These are phyloP conservation scores for Cadophora sp. DNA, from an alignment of 2,329 filamentous ascomycete species.

Conservation along the genomic window DNA sequence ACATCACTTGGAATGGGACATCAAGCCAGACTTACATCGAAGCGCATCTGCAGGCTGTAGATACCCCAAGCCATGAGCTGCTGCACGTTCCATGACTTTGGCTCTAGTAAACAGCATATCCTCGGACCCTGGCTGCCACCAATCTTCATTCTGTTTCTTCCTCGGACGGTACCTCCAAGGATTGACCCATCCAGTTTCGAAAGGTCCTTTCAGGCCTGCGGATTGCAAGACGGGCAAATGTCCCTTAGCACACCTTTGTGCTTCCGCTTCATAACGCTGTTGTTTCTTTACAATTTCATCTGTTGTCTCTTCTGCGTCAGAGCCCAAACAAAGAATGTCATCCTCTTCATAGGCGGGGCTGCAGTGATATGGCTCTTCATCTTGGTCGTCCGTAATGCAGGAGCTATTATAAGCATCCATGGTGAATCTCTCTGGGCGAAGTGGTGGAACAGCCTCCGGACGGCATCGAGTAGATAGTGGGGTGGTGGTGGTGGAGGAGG, in stretches of 20 bases:
- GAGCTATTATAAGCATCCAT: slow-evolving; percentile 21
- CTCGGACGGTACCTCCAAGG: slow-evolving; percentile 53
- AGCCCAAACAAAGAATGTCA: slow-evolving; percentile 61
- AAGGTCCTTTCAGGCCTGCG: slow-evolving; percentile 67
- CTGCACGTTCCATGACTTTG: slow-evolving; percentile 35
- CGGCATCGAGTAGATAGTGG: slow-evolving; percentile 16
- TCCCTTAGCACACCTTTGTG: slow-evolving; percentile 63
- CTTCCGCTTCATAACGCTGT: slow-evolving; percentile 64
- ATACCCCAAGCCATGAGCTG: slow-evolving; percentile 35
- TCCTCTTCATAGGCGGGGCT: slow-evolving; percentile 50
- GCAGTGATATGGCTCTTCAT: slow-evolving; percentile 55
- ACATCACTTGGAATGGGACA: slow-evolving; percentile 4
- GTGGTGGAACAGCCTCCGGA: background rate
- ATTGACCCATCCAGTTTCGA: slow-evolving; percentile 60
- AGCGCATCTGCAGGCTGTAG: slow-evolving; percentile 35
- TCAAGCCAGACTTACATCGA: slow-evolving; percentile 22
- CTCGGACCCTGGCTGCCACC: slow-evolving; percentile 37
- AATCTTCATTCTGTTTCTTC: slow-evolving; percentile 33
- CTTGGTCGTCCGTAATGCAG: slow-evolving; percentile 18
- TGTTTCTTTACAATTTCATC: slow-evolving; percentile 56
- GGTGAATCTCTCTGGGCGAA: background rate
- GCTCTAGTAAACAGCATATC: slow-evolving; percentile 38
- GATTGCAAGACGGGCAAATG: slow-evolving; percentile 63
- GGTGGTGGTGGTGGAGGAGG: background rate
- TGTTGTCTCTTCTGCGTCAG: slow-evolving; percentile 62